A percentile compares a stretch with the other conserved stretches of the same genome.
Conservation (phyloP, 192 early-diverging fungal species). For the Podila epicladia region DNA sequence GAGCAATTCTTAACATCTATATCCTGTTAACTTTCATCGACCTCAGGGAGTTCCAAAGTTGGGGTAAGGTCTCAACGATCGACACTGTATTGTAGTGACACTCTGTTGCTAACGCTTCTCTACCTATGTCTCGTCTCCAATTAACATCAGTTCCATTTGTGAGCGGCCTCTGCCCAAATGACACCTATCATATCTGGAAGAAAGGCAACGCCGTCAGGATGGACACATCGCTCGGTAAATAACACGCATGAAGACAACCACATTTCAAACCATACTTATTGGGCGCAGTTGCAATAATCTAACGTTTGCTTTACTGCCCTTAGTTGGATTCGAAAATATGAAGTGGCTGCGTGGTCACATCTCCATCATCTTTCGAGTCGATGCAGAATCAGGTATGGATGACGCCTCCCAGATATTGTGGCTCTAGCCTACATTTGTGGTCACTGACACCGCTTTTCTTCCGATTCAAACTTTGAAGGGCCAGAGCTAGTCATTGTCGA, state of each 20-base stretch:
- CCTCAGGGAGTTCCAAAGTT: constrained; percentile 49
- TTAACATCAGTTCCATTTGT: constrained; percentile 33
- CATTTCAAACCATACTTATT: neutral
- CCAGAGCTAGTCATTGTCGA: constrained; percentile 44
- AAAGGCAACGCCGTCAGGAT: constrained; percentile 51
- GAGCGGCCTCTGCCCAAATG: constrained; percentile 50
- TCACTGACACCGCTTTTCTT: neutral
- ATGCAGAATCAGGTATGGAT: constrained; percentile 21
- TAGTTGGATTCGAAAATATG: constrained; percentile 50
- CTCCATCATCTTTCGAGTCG: constrained; percentile 50
- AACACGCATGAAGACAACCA: too few species aligned
- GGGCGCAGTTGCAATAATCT: neutral
- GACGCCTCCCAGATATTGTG: neutral
- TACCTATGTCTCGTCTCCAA: neutral
- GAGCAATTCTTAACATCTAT: too few species aligned
- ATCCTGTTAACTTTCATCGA: too few species aligned
- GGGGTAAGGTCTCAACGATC: constrained; percentile 18
- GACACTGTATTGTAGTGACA: too few species aligned
- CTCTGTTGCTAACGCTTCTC: neutral
- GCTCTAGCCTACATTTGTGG: neutral
- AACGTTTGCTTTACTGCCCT: neutral
- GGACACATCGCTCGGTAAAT: constrained; percentile 47
- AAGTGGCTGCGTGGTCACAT: constrained; percentile 50
- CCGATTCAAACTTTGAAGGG: neutral
- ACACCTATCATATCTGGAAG: constrained; percentile 53